Evolutionary conservation across 331 rosid genomes (phyloP).

Genomic region (Quercus lobata): DNA sequence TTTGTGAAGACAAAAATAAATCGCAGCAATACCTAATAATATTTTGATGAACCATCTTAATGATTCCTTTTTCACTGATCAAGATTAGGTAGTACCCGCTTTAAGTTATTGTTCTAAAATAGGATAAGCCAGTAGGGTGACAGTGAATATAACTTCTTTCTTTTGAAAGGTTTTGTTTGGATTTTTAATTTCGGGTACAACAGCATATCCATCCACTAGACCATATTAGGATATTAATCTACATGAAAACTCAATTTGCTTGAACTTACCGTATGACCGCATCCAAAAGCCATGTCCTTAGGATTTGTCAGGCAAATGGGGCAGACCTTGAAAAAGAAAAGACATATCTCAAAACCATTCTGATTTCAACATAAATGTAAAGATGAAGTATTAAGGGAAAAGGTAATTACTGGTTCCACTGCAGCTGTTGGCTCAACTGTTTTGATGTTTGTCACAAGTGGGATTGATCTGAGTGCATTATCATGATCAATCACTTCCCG

Average conservation of each 20-base stretch:
- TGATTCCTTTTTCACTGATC: too few relatives aligned
- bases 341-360: constrained; percentile 16
- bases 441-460: constrained; percentile 16
- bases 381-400: constrained; percentile 3
- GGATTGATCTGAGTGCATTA: constrained; percentile 40
- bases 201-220: background rate
- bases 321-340: constrained; percentile 57
- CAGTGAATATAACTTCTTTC: too few relatives aligned
- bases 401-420: constrained; percentile 50
- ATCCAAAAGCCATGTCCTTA: constrained; percentile 95
- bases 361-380: constrained; percentile 9
- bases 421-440: constrained; percentile 30
- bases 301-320: constrained; percentile 87
- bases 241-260: background rate
- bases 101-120: too few relatives aligned
- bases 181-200: background rate
- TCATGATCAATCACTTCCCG: constrained; percentile 60
- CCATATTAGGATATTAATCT: background rate
- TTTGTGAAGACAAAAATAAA: background rate
- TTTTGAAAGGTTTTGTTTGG: background rate
- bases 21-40: background rate
- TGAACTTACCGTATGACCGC: constrained; percentile 84
- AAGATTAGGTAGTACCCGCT: too few relatives aligned
- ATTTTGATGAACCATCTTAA: background rate
- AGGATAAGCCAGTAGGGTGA: too few relatives aligned